These are phyloP conservation scores for Russula ochroleuca DNA, from an alignment of 768 basidiomycete genomes.

Conservation along the genomic window DNA sequence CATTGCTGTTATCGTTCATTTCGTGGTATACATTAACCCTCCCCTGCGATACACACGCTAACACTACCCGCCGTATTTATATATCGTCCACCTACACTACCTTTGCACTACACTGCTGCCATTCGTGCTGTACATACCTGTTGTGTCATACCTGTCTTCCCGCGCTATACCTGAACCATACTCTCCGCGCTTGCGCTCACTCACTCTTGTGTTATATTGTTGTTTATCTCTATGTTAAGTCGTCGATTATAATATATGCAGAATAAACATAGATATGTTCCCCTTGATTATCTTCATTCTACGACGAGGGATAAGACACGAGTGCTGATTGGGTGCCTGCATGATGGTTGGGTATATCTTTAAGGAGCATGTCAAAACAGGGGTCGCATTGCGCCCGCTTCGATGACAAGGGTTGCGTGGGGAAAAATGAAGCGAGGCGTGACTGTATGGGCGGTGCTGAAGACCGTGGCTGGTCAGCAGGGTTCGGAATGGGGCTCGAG, in stretches of 20 bases:
- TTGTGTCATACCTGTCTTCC: constrained; percentile 20
- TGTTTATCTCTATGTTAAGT: constrained; percentile 24
- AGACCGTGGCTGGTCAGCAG: background rate
- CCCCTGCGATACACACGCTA: constrained; percentile 12
- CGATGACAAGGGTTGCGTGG: background rate
- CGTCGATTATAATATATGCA: constrained; percentile 20
- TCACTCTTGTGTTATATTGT: constrained; percentile 25
- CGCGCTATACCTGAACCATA: constrained; percentile 18
- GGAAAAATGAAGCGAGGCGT: background rate
- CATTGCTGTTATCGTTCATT: constrained; percentile 19
- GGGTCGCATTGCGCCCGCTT: background rate
- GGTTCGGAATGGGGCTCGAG: background rate
- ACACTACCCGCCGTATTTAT: constrained; percentile 11
- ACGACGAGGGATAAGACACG: background rate
- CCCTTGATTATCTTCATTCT: background rate
- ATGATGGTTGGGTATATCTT: background rate
- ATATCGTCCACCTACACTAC: constrained; percentile 1
- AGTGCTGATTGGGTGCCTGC: constrained; percentile 1
- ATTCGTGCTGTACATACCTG: constrained; percentile 25
- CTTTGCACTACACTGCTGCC: constrained; percentile 1
- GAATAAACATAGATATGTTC: constrained; percentile 20
- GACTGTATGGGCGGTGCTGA: background rate
- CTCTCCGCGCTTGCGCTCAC: constrained; percentile 6
- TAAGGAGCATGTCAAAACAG: background rate
- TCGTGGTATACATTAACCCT: constrained; percentile 8